phyloP scores from a whole-genome alignment of 441 rosid species.

The Capsella rubella region DNA sequence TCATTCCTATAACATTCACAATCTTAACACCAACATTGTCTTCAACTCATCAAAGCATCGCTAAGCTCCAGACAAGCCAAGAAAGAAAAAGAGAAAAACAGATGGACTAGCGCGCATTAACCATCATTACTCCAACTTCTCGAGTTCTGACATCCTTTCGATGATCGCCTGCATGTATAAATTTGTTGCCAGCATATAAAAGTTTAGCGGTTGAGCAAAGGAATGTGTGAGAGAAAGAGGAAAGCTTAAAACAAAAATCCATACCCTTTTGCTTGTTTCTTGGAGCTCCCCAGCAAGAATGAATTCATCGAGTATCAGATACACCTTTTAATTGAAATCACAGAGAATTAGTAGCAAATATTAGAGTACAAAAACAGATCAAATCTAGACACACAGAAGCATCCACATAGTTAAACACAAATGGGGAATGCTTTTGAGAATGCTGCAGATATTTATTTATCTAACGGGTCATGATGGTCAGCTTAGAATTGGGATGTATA shows the following conservation, averaged over 20 bases:
- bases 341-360: background rate
- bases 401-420: background rate
- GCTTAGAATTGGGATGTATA: background rate
- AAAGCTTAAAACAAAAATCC: background rate
- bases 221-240: background rate
- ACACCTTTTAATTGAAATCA: conserved; percentile 56
- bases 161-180: conserved; percentile 75
- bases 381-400: background rate
- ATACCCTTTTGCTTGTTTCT: conserved; percentile 98
- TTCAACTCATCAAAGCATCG: conserved; percentile 18
- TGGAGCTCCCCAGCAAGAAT: conserved; percentile 99
- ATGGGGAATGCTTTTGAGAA: background rate
- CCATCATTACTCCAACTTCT: conserved; percentile 75
- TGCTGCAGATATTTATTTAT: background rate
- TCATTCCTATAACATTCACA: background rate
- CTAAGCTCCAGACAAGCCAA: background rate
- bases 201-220: background rate
- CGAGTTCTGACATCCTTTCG: conserved; percentile 95
- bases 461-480: background rate
- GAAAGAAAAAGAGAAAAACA: background rate
- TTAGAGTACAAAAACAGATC: background rate
- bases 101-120: background rate
- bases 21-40: conserved; percentile 9
- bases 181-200: background rate
- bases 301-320: conserved; percentile 94